Evolutionary conservation across 139 green algal genomes (phyloP).

Genomic region (Monoraphidium neglectum): DNA sequence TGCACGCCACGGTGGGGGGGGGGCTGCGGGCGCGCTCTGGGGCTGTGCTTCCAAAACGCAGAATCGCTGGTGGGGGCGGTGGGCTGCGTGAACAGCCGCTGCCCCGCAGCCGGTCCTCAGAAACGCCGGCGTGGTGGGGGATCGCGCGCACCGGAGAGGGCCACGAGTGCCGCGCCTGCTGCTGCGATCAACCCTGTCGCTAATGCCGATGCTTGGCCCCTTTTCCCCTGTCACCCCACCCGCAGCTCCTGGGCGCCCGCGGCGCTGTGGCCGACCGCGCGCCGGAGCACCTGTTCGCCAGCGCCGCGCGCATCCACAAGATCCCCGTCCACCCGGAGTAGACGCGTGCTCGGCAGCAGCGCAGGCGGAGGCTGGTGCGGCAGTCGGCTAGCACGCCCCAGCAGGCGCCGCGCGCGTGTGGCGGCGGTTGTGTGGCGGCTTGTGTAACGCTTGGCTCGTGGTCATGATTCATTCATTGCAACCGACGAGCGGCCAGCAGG

Average conservation of each 20-base stretch:
- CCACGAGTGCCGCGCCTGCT: background rate
- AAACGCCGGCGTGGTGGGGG: background rate
- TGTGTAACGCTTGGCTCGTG: too few relatives aligned
- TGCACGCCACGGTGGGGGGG: constrained; percentile 71
- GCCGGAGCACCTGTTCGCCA: constrained; percentile 64
- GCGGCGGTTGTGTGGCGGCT: too few relatives aligned
- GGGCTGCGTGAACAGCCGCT: background rate
- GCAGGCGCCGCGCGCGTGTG: too few relatives aligned
- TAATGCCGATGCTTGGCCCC: background rate
- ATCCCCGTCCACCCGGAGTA: constrained; percentile 26
- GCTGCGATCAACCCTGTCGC: background rate
- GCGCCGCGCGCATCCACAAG: constrained; percentile 51
- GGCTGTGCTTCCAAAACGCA: background rate
- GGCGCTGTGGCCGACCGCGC: constrained; percentile 62
- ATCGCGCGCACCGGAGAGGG: too few relatives aligned
- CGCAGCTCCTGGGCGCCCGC: constrained; percentile 35
- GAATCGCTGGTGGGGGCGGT: background rate
- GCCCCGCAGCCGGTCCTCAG: background rate
- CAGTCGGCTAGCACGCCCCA: too few relatives aligned
- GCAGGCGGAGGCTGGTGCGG: too few relatives aligned
- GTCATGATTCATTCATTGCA: too few relatives aligned
- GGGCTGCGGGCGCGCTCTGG: background rate
- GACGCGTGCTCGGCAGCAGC: too few relatives aligned
- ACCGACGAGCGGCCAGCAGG: too few relatives aligned
- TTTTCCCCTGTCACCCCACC: background rate